Evolutionary conservation across 257 asterid species (phyloP).

Genomic region (Solanum rostratum): DNA sequence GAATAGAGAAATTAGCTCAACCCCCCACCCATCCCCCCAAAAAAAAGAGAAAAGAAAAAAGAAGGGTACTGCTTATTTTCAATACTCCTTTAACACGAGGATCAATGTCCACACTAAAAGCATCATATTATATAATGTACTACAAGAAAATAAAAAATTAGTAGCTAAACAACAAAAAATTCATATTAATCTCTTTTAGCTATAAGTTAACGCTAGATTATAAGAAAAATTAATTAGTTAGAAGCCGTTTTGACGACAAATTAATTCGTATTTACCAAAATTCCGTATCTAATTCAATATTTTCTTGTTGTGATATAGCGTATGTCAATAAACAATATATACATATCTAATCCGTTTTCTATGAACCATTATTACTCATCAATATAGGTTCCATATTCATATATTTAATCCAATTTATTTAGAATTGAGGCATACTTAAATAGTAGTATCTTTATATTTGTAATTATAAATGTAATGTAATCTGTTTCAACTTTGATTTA

Average conservation of each 20-base stretch:
- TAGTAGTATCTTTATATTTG: background rate
- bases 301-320: no score
- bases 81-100: background rate
- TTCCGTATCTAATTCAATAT: no score
- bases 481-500: background rate
- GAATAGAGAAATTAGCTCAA: background rate
- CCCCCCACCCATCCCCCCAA: no score
- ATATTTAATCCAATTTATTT: background rate
- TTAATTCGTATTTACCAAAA: no score
- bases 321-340: background rate
- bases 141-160: no score
- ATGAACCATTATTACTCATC: background rate
- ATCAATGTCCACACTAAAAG: background rate
- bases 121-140: background rate
- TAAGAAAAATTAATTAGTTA: no score
- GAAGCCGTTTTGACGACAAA: no score
- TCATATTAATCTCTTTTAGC: no score
- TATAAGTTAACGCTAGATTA: no score
- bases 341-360: background rate
- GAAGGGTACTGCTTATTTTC: no score
- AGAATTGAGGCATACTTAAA: background rate
- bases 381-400: background rate
- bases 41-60: no score
- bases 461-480: background rate
- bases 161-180: no score